Evolutionary conservation across 345 rosid genomes (phyloP), one percentile per base, ranked within the genome.

Genomic region (Firmiana major): DNA sequence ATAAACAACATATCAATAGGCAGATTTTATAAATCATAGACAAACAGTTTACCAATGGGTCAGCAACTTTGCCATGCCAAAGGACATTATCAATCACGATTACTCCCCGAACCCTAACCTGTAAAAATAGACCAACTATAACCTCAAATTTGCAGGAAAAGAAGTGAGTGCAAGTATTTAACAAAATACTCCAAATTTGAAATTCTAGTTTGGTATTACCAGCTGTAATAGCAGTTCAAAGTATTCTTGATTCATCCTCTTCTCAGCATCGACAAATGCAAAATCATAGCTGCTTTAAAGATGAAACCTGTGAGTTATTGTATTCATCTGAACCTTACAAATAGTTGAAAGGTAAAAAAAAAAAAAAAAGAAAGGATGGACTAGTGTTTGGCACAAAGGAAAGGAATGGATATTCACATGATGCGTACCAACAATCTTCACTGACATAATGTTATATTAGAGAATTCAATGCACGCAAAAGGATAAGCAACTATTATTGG

Each of bases 191-290:
- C 21, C 43, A 31, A 68, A 34, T 68, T 42, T n/a, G 38, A 74
- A 70, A 51, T 71, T 49, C 36, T 6, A 60, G 78, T 9, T 68
- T 77, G 51, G 45, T 82, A 85, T 84, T 87, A 93, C 99, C 88
- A 90, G 89, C 80, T 88, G 90, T 38, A 95, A 85, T 54, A 95
- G 91, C 84, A 91, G 75, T 83, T 95, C 98, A 17, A 88, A 95
- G 80, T 93, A 95, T 65, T 93, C 92, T 83, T 90, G 91, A 84
- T 85, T 88, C 99, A 89, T 93, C 86, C 88, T 91, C 88, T 95
- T 95, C 81, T 95, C 98, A 9, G 98, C 98, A 90, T 93, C 98
- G 34, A 95, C 89, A 83, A 95, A 93, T 77, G 99, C 98, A 84
- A 95, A 95, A 88, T 95, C 99, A 81, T 88, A 95, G 85, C 99